Percentiles rank a stretch among this genome's conserved stretches.
Conservation (phyloP, 2,329 filamentous ascomycete genomes). For the Teratosphaeriaceae sp. region DNA sequence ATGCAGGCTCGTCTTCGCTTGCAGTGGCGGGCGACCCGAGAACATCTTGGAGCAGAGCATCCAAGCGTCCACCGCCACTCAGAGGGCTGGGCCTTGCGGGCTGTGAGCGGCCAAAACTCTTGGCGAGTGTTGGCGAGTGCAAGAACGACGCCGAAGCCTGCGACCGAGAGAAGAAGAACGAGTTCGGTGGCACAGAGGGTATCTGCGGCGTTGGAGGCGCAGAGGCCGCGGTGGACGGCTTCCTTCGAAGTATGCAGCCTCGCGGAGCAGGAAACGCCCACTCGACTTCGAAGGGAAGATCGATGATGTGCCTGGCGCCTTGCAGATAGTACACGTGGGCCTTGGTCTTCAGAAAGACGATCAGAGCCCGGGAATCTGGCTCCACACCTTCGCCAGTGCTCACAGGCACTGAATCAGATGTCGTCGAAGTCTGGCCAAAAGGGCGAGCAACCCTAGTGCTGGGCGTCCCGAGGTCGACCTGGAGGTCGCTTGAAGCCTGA, state of each 20-base stretch:
- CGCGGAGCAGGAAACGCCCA: conserved; percentile 73
- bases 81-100: conserved; percentile 20
- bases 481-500: too few relatives aligned
- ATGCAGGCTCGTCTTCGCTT: conserved; percentile 52
- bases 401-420: not conserved
- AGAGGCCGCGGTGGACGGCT: conserved; percentile 48
- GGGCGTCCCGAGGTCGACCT: too few relatives aligned
- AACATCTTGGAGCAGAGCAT: conserved; percentile 22
- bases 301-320: conserved; percentile 80
- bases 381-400: not conserved
- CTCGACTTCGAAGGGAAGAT: conserved; percentile 92
- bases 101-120: conserved; percentile 18
- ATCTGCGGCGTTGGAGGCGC: conserved; percentile 31
- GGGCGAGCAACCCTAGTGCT: too few relatives aligned
- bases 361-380: conserved; percentile 52
- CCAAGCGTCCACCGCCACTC: conserved; percentile 18
- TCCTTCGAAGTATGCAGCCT: conserved; percentile 82
- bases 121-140: conserved; percentile 28
- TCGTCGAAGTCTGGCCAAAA: not conserved
- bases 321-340: conserved; percentile 89
- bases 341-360: conserved; percentile 87
- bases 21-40: conserved; percentile 12
- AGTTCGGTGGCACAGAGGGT: conserved; percentile 65
- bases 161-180: conserved; percentile 67
- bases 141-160: conserved; percentile 32